A percentile compares a stretch with the other conserved stretches of the same genome.
phyloP scores from a whole-genome alignment of 495 filamentous ascomycete species.

The Daldinia loculata region DNA sequence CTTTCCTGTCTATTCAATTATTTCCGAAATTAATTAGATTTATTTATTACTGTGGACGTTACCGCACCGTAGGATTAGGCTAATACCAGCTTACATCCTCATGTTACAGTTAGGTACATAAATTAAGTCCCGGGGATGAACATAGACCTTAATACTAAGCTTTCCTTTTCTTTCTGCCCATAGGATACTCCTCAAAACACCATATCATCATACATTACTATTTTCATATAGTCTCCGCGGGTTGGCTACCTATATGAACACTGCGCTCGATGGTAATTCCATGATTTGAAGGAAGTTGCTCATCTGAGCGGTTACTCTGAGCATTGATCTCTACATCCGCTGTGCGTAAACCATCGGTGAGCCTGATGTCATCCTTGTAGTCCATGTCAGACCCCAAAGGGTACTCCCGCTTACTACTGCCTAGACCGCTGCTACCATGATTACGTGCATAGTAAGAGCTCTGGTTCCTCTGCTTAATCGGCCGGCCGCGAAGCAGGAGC shows the following conservation, averaged over 20 bases:
- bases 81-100: too few species aligned
- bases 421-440: constrained; percentile 3
- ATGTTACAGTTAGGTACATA: too few species aligned
- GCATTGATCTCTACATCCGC: constrained; percentile 7
- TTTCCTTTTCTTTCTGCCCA: too few species aligned
- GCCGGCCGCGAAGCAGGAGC: constrained; percentile 17
- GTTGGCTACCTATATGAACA: constrained; percentile 8
- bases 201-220: neutral
- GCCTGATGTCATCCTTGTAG: constrained; percentile 18
- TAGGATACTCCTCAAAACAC: too few species aligned
- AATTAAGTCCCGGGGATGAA: too few species aligned
- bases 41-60: too few species aligned
- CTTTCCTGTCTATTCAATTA: too few species aligned
- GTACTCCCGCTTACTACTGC: neutral
- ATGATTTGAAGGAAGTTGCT: neutral
- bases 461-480: constrained; percentile 5
- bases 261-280: constrained; percentile 17
- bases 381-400: constrained; percentile 13
- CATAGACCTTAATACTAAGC: too few species aligned
- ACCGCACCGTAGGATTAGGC: too few species aligned
- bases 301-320: constrained; percentile 5
- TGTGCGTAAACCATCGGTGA: constrained; percentile 2
- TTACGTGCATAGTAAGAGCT: constrained; percentile 11
- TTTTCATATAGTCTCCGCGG: constrained; percentile 4
- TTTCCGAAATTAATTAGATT: too few species aligned